These are phyloP conservation scores for Eleusine coracana DNA, from an alignment of 176 grass and related monocot species.

Conservation along the genomic window DNA sequence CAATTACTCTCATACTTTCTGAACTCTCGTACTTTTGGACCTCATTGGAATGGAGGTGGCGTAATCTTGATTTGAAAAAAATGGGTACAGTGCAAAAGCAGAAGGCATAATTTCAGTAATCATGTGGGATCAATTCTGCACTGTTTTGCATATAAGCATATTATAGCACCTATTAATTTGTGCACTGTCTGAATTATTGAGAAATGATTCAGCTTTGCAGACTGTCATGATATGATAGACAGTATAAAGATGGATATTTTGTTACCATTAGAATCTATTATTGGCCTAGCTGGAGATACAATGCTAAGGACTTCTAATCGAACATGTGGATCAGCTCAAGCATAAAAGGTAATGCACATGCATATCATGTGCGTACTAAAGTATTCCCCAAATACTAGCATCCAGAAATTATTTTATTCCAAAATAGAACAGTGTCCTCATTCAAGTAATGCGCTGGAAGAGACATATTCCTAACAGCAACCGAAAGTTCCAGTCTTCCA, in stretches of 20 bases:
- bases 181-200: neutral
- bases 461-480: conserved; percentile 20
- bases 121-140: conserved; percentile 4
- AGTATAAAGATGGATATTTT: neutral
- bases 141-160: conserved; percentile 13
- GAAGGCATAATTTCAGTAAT: conserved; percentile 6
- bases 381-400: conserved; percentile 27
- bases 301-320: neutral
- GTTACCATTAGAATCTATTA: neutral
- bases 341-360: conserved; percentile 37
- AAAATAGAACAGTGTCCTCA: conserved; percentile 19
- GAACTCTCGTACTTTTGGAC: too few species aligned
- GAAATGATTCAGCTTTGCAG: neutral
- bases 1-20: too few species aligned
- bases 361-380: conserved; percentile 31
- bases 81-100: neutral
- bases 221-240: neutral
- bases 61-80: too few species aligned
- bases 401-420: conserved; percentile 20
- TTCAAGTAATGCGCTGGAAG: conserved; percentile 19
- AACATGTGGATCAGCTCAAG: conserved; percentile 25
- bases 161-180: neutral
- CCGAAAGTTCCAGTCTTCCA: neutral
- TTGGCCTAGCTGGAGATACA: neutral
- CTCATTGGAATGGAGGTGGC: too few species aligned